These are phyloP conservation scores for Basipetospora chlamydospora DNA, from an alignment of 2,329 filamentous ascomycete species.

Conservation along the genomic window DNA sequence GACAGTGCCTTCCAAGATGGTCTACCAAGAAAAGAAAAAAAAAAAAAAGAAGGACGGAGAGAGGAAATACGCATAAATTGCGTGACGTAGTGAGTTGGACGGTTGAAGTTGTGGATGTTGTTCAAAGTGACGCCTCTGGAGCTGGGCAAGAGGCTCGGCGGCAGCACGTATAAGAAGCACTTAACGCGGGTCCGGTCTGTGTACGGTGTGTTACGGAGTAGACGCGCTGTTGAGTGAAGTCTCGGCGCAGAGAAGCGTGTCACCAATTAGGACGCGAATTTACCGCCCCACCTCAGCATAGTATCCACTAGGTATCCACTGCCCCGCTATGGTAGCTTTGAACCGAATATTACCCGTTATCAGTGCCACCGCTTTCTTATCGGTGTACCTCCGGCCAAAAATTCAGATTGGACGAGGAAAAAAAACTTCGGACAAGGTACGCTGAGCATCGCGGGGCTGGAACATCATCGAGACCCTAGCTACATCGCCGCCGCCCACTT, in stretches of 20 bases:
- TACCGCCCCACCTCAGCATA: no score
- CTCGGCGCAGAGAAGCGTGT: neutral
- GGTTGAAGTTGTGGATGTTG: no score
- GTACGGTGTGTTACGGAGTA: neutral
- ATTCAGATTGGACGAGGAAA: conserved; percentile 1
- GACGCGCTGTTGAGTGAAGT: no score
- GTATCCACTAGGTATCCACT: no score
- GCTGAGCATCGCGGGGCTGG: conserved; percentile 4
- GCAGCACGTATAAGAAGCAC: no score
- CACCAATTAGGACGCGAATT: conserved; percentile 5
- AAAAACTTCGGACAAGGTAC: conserved; percentile 1
- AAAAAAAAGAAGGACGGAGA: no score
- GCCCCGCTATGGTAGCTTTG: neutral
- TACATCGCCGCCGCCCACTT: neutral
- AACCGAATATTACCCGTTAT: conserved; percentile 5
- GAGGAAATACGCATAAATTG: no score
- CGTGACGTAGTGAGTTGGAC: no score
- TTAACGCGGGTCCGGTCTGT: conserved; percentile 3
- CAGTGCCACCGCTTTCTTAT: conserved; percentile 5
- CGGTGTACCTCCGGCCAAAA: neutral
- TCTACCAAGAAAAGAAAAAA: no score
- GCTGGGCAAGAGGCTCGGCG: no score
- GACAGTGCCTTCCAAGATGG: no score
- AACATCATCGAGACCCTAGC: neutral
- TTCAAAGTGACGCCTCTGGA: no score